Conservation (phyloP, 768 basidiomycete genomes). For the Leccinum fibrillosum region DNA sequence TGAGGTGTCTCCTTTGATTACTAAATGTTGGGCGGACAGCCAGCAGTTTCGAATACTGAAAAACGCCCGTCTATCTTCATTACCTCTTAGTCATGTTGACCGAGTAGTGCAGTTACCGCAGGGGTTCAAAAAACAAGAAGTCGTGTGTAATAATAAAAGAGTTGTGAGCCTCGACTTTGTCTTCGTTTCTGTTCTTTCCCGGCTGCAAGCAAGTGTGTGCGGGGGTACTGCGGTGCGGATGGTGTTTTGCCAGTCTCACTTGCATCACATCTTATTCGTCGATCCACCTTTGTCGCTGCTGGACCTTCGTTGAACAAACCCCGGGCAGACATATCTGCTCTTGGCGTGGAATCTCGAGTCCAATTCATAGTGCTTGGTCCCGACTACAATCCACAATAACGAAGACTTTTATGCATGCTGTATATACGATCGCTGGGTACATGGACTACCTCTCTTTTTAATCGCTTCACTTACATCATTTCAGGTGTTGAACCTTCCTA, state of each 20-base stretch:
- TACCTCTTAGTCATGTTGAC: too few relatives aligned
- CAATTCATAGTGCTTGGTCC: constrained; percentile 38
- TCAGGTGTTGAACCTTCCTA: constrained; percentile 23
- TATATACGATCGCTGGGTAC: constrained; percentile 21
- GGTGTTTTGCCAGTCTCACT: constrained; percentile 41
- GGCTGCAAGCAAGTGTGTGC: too few relatives aligned
- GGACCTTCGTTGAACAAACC: constrained; percentile 68
- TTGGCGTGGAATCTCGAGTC: constrained; percentile 58
- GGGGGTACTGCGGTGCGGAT: too few relatives aligned
- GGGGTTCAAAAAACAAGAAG: too few relatives aligned
- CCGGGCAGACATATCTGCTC: constrained; percentile 53
- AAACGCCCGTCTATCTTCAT: too few relatives aligned
- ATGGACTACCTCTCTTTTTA: background rate
- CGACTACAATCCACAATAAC: constrained; percentile 31
- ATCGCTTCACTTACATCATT: constrained; percentile 1
- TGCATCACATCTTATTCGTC: constrained; percentile 67
- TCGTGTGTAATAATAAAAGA: too few relatives aligned
- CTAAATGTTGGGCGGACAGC: too few relatives aligned
- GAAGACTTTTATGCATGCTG: constrained; percentile 7
- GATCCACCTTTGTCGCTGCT: constrained; percentile 76
- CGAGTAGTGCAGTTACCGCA: too few relatives aligned
- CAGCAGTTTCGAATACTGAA: too few relatives aligned
- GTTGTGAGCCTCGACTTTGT: too few relatives aligned
- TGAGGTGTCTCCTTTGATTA: too few relatives aligned
- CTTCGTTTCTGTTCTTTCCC: too few relatives aligned